Conservation (phyloP, 495 filamentous ascomycete species). For the Cercophora newfieldiana region DNA sequence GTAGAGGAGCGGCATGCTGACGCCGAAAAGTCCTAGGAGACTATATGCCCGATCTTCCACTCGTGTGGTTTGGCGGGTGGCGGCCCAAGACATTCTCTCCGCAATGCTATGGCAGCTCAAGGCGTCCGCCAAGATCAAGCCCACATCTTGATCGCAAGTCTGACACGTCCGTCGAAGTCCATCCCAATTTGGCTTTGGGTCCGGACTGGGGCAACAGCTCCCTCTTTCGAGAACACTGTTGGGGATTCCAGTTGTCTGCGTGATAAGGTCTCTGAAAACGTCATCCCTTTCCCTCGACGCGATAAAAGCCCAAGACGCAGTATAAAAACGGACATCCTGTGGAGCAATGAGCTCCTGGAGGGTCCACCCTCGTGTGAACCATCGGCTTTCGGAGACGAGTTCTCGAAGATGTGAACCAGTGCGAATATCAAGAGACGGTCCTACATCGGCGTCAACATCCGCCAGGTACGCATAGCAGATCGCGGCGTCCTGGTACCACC, state of each 20-base stretch:
- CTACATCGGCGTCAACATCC: not conserved
- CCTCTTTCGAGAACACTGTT: not conserved
- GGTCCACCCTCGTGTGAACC: not conserved
- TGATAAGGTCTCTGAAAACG: not conserved
- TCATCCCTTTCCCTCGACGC: not conserved
- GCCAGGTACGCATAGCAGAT: not conserved
- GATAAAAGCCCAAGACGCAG: not conserved
- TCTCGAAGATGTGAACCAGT: not conserved
- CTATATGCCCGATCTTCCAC: not conserved
- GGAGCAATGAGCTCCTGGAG: constrained; percentile 6
- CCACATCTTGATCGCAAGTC: not conserved
- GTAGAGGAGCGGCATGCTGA: not conserved
- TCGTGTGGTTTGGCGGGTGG: not conserved
- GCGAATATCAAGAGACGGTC: not conserved
- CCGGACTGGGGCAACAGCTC: not conserved
- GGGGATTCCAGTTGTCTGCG: not conserved
- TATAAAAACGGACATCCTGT: not conserved
- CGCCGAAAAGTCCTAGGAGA: not conserved
- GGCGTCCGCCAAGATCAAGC: not conserved
- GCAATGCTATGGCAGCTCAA: not conserved
- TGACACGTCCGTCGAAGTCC: not conserved
- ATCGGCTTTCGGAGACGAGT: not conserved
- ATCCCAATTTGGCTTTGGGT: not conserved
- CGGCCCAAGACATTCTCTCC: not conserved
- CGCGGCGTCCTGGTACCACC: not conserved